phyloP scores from a whole-genome alignment of 1,284 basidiomycete species.

The Cryptococcus sp. region DNA sequence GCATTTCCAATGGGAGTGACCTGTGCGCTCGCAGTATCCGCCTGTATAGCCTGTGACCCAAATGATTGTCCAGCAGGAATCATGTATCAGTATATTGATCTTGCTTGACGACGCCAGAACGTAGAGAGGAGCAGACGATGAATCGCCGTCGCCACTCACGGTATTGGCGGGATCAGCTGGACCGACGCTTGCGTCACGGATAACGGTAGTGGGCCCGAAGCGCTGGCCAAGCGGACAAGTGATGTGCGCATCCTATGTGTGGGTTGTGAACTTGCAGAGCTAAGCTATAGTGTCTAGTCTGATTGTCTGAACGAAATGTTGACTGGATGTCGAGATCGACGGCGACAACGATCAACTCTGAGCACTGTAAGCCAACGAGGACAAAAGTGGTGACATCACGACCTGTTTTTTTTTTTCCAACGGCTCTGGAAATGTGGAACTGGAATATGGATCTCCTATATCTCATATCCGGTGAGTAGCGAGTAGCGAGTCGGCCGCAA shows the following conservation, averaged over 20 bases:
- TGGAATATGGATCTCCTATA: too few relatives aligned
- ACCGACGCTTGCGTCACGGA: slow-evolving; percentile 62
- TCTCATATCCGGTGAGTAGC: too few relatives aligned
- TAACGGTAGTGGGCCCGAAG: slow-evolving; percentile 65
- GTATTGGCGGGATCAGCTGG: slow-evolving; percentile 75
- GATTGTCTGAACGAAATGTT: not conserved
- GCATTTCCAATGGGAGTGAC: slow-evolving; percentile 73
- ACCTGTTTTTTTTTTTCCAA: not conserved
- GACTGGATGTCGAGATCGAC: not conserved
- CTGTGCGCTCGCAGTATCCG: slow-evolving; percentile 77
- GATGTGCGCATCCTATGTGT: slow-evolving; percentile 25
- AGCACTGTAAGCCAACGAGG: not conserved
- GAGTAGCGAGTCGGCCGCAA: too few relatives aligned
- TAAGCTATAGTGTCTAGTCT: not conserved
- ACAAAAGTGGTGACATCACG: not conserved
- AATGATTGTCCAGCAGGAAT: not conserved
- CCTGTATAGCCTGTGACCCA: slow-evolving; percentile 67
- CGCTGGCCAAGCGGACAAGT: slow-evolving; percentile 40
- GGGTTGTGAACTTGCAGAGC: not conserved
- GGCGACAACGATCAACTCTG: not conserved
- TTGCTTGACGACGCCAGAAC: not conserved
- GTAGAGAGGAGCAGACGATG: not conserved
- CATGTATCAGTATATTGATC: not conserved
- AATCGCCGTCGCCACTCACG: slow-evolving; percentile 58
- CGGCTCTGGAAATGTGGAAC: too few relatives aligned